These are phyloP conservation scores for Heliosperma pusillum DNA, from an alignment of 148 eudicot genomes.

Conservation along the genomic window DNA sequence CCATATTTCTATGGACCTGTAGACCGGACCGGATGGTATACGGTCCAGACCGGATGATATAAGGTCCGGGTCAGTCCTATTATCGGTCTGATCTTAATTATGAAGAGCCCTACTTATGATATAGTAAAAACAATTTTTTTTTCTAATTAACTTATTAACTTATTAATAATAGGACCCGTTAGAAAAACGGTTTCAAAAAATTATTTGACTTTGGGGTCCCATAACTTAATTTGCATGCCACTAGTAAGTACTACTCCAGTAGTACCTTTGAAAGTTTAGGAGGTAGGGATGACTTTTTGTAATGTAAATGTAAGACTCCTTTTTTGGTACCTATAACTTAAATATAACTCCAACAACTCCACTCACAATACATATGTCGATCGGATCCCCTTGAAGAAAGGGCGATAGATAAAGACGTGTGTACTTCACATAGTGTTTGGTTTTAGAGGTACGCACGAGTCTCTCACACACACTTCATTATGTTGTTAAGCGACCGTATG, in stretches of 20 bases:
- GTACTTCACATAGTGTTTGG: neutral
- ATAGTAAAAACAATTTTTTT: too few relatives aligned
- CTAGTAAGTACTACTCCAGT: neutral
- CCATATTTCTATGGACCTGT: too few relatives aligned
- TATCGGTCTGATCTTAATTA: too few relatives aligned
- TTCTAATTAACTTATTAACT: too few relatives aligned
- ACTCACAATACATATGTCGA: neutral
- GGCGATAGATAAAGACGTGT: neutral
- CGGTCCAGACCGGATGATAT: too few relatives aligned
- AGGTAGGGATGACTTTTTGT: neutral
- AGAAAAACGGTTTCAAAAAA: too few relatives aligned
- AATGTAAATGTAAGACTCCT: conserved; percentile 15
- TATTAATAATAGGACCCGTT: too few relatives aligned
- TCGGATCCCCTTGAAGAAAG: neutral
- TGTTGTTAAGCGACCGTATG: neutral
- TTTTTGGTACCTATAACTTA: neutral
- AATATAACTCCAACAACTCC: conserved; percentile 16
- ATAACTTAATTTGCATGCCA: neutral
- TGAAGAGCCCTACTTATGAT: too few relatives aligned
- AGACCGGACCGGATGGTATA: too few relatives aligned
- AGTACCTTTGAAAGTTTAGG: neutral
- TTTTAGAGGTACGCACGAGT: neutral
- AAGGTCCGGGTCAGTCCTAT: too few relatives aligned
- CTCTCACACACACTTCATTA: neutral
- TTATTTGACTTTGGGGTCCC: conserved; percentile 2